These are phyloP conservation scores for Calonectria multiphialidica DNA, from an alignment of 2,329 filamentous ascomycete species.

Conservation along the genomic window DNA sequence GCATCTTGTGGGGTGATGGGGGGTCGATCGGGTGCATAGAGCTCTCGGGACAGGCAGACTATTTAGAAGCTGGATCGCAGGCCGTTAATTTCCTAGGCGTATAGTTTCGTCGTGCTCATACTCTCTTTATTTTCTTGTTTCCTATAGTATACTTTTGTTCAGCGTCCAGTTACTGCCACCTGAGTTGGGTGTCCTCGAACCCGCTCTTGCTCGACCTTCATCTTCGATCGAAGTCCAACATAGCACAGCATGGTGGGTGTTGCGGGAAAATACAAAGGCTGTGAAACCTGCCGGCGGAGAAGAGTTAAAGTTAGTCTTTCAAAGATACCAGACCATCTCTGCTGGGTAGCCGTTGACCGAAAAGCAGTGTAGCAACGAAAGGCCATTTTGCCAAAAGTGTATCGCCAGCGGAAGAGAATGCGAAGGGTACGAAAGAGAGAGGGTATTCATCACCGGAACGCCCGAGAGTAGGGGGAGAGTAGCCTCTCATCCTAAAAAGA, in stretches of 20 bases:
- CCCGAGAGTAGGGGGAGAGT: conserved; percentile 66
- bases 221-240: background rate
- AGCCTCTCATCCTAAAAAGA: conserved; percentile 66
- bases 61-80: conserved; percentile 35
- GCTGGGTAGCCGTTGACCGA: conserved; percentile 8
- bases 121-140: background rate
- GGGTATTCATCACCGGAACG: conserved; percentile 74
- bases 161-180: background rate
- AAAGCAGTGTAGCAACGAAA: conserved; percentile 70
- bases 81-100: conserved; percentile 25
- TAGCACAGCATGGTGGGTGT: conserved; percentile 68
- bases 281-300: conserved; percentile 70
- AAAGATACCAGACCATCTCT: background rate
- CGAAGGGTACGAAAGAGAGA: conserved; percentile 72
- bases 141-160: too few species aligned
- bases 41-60: conserved; percentile 26
- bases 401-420: conserved; percentile 68
- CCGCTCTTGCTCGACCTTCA: background rate
- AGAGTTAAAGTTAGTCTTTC: conserved; percentile 66
- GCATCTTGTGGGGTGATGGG: conserved; percentile 38
- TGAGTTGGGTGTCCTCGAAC: background rate
- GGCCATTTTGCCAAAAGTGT: conserved; percentile 72
- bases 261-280: conserved; percentile 73
- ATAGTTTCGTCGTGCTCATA: conserved; percentile 4
- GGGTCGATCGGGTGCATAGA: conserved; percentile 34